A percentile compares a stretch with the other conserved stretches of the same genome.
These are phyloP conservation scores for Paramecium tetraurelia DNA, from an alignment of 73 alveolate genomes.

Conservation along the genomic window DNA sequence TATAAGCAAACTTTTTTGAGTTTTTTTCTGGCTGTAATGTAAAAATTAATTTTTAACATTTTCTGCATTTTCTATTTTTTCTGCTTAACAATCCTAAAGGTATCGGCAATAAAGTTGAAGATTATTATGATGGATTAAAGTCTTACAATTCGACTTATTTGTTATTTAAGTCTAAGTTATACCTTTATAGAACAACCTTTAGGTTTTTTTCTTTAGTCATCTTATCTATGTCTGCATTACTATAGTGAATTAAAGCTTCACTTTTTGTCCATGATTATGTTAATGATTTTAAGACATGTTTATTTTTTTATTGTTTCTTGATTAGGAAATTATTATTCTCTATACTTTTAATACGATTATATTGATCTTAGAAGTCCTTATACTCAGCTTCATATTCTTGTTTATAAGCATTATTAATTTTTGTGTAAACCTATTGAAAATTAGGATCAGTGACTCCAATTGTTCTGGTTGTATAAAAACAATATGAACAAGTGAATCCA, in stretches of 20 bases:
- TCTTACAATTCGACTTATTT: neutral
- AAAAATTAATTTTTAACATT: neutral
- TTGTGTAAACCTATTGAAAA: neutral
- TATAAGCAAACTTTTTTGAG: neutral
- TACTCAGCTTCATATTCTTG: neutral
- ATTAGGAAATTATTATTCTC: neutral
- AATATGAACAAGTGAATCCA: neutral
- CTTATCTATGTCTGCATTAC: neutral
- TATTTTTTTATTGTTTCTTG: neutral
- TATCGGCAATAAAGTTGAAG: neutral
- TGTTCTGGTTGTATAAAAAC: conserved; percentile 1
- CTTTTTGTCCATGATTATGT: neutral
- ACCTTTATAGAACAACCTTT: neutral
- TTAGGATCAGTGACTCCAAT: neutral
- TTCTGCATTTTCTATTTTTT: conserved; percentile 33
- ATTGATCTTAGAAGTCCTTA: neutral
- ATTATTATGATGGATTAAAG: neutral
- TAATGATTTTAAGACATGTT: neutral
- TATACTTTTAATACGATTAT: neutral
- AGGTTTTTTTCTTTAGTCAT: neutral
- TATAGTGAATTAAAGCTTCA: neutral
- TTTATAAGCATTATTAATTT: conserved; percentile 12
- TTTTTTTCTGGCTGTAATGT: neutral
- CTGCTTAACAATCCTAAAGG: neutral
- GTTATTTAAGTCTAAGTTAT: neutral